A percentile compares a stretch with the other conserved stretches of the same genome.
Conservation (phyloP, 352 stramenopile species). For the Labyrinthula sp. region DNA sequence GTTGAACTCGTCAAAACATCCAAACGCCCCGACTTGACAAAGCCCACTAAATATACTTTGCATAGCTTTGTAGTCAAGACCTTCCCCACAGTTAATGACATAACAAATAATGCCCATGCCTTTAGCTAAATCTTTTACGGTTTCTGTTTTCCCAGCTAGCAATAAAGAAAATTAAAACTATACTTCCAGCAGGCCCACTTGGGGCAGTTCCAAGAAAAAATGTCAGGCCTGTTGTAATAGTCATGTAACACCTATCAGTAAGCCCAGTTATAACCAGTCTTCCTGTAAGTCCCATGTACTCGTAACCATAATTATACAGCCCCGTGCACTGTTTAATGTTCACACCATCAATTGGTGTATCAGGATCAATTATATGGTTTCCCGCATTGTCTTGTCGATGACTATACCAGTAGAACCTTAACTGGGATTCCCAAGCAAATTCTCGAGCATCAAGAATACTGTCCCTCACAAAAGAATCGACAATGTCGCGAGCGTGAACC, state of each 20-base stretch:
- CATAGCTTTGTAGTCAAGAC: conserved; percentile 99
- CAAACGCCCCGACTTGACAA: conserved; percentile 96
- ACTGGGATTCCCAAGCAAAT: conserved; percentile 97
- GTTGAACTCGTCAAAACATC: conserved; percentile 99
- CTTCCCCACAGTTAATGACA: conserved; percentile 99
- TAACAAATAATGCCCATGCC: conserved; percentile 93
- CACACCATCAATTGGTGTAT: conserved; percentile 77
- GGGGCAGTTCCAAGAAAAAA: conserved; percentile 94
- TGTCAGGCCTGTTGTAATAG: conserved; percentile 92
- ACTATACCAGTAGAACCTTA: conserved; percentile 96
- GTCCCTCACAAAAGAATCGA: conserved; percentile 54
- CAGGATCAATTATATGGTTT: too few relatives aligned
- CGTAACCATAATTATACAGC: conserved; percentile 97
- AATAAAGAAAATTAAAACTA: too few relatives aligned
- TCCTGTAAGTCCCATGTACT: conserved; percentile 98
- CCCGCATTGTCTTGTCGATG: too few relatives aligned
- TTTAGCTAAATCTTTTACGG: conserved; percentile 91
- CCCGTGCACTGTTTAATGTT: conserved; percentile 37
- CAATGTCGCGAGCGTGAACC: conserved; percentile 97
- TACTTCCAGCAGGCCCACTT: conserved; percentile 95
- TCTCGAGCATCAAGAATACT: conserved; percentile 46
- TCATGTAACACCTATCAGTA: conserved; percentile 98
- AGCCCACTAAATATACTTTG: conserved; percentile 95
- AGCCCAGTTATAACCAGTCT: conserved; percentile 96
- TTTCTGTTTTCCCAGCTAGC: conserved; percentile 99